Base-by-base conservation (phyloP, 192 early-diverging fungal genomes). In the Piromyces sp. region DNA sequence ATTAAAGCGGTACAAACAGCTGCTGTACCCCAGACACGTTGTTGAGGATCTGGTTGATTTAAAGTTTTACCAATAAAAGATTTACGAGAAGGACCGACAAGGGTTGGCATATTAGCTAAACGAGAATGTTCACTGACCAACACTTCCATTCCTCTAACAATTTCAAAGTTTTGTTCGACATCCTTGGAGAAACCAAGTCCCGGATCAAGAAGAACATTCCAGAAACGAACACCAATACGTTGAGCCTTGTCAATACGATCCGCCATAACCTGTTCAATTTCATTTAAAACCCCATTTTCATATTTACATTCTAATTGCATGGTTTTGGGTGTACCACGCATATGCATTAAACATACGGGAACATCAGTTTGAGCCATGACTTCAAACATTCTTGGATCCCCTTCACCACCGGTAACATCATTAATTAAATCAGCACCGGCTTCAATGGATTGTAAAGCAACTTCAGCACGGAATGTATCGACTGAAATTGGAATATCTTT, bases 111-210 rank as follows among this genome's bases (percentile, higher is more conserved):
- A 19, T 92, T 92, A 17, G 82, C 86, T 40, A 96, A 80, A 4
- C 82, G 30, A 31, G 82, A 79, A 30, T 80, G 84, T 19, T 30
- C 29, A 13, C 17, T 30, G 9, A 82, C 81, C 9, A 92, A 85
- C 79, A 93, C 89, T 1, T 86, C 83, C 30, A 99, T 86, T 7
- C 92, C 87, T 31, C 92, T 89, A 80, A 99, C 85, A 30, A 99
- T 85, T 83, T 95, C 92, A 86, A 96, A 92, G 85, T 93, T 94
- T 84, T 99, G 98, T 5, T 90, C 89, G 30, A 87, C 88, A 13
- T 93, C 92, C 87, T 99, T 99, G 33, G 97, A 96, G 88, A 99
- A 99, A 2, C 98, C 98, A 82, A 99, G 91, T 30, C 98, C 98
- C 17, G 98, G 98, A 83, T 99, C 98, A 5, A 97, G 86, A 83